These are phyloP conservation scores for Cornus controversa DNA, from an alignment of 148 eudicot genomes.

Conservation along the genomic window DNA sequence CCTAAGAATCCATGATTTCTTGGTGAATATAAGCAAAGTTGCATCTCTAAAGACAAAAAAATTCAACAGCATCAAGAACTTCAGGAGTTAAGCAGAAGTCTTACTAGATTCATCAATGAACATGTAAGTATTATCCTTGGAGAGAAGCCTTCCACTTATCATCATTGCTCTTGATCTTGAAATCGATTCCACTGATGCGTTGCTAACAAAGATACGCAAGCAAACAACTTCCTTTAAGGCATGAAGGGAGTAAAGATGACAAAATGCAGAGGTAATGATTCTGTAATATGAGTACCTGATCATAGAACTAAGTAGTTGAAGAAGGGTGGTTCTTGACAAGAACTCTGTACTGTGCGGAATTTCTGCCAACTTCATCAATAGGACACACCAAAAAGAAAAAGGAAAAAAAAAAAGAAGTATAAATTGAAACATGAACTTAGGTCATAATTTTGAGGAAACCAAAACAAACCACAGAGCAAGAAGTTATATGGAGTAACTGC, in stretches of 20 bases:
- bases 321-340: constrained; percentile 64
- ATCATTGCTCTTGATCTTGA: constrained; percentile 84
- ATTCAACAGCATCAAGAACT: neutral
- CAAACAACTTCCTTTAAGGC: constrained; percentile 2
- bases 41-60: neutral
- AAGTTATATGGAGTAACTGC: neutral
- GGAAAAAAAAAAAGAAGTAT: neutral
- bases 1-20: too few relatives aligned
- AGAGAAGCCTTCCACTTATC: constrained; percentile 88
- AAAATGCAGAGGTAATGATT: neutral
- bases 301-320: constrained; percentile 63
- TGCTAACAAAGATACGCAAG: constrained; percentile 31
- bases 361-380: constrained; percentile 69
- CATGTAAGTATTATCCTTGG: constrained; percentile 52
- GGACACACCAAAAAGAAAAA: constrained; percentile 8
- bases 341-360: constrained; percentile 67
- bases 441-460: neutral
- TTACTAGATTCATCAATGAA: constrained; percentile 61
- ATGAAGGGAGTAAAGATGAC: neutral
- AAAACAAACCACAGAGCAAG: neutral
- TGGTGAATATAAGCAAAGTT: neutral
- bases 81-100: constrained; percentile 12
- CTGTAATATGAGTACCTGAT: constrained; percentile 54
- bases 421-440: neutral
- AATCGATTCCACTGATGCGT: constrained; percentile 53